A percentile compares a stretch with the other conserved stretches of the same genome.
phyloP scores from a whole-genome alignment of 768 basidiomycete genomes.

The Suillus subaureus region DNA sequence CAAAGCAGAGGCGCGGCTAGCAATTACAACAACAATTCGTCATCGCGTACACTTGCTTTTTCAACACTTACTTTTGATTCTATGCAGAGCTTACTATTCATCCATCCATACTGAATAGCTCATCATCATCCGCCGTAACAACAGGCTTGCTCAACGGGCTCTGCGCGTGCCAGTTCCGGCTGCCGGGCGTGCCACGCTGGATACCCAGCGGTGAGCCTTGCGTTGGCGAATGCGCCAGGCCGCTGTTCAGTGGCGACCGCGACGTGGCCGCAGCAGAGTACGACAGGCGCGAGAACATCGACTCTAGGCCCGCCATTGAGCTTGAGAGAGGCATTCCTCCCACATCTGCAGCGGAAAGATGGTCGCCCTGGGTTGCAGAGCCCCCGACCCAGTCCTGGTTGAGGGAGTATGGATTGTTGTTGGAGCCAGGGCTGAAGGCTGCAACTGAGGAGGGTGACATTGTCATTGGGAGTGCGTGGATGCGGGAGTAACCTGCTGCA shows the following conservation, averaged over 20 bases:
- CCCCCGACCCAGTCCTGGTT: conserved; percentile 32
- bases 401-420: conserved; percentile 32
- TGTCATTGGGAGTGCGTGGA: conserved; percentile 67
- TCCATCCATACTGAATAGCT: conserved; percentile 70
- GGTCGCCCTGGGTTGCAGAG: conserved; percentile 26
- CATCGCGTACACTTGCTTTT: conserved; percentile 5
- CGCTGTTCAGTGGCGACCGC: conserved; percentile 18
- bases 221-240: conserved; percentile 17
- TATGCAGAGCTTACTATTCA: conserved; percentile 20
- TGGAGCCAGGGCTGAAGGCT: conserved; percentile 34
- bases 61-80: conserved; percentile 7
- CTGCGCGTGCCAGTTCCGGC: conserved; percentile 39
- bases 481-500: conserved; percentile 86
- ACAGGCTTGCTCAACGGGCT: conserved; percentile 68
- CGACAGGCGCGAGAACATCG: conserved; percentile 57
- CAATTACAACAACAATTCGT: conserved; percentile 6
- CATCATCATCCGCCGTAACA: conserved; percentile 61
- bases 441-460: conserved; percentile 39
- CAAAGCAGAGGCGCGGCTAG: conserved; percentile 6
- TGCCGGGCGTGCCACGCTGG: conserved; percentile 20
- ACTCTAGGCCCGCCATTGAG: conserved; percentile 42
- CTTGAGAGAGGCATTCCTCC: conserved; percentile 17
- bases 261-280: conserved; percentile 49
- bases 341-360: conserved; percentile 19
- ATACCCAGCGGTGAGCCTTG: conserved; percentile 27